These are phyloP conservation scores for Thalassiosira ordinaria DNA, from an alignment of 352 stramenopile genomes.

Conservation along the genomic window DNA sequence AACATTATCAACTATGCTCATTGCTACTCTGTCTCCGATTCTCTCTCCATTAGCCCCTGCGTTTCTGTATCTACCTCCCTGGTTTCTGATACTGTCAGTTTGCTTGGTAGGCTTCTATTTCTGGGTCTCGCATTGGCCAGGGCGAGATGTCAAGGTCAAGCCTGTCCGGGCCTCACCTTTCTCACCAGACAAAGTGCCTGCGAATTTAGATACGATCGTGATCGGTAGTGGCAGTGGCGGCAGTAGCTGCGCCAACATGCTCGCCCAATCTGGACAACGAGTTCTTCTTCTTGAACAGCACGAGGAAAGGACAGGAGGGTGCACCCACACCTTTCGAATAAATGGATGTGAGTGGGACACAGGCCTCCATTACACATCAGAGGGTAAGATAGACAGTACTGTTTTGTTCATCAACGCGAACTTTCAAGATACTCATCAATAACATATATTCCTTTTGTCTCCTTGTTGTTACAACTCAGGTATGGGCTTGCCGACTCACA, in stretches of 20 bases:
- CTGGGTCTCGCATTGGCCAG: neutral
- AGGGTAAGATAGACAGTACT: no score
- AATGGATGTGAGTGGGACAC: slow-evolving; percentile 78
- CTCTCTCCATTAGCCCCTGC: neutral
- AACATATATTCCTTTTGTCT: no score
- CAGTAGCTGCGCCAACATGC: slow-evolving; percentile 58
- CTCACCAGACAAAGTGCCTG: slow-evolving; percentile 51
- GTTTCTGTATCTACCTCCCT: neutral
- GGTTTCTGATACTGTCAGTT: neutral
- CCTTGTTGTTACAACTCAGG: no score
- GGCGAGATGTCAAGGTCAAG: neutral
- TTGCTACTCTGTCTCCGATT: neutral
- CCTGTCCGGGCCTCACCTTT: slow-evolving; percentile 27
- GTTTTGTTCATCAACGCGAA: no score
- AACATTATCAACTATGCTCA: neutral
- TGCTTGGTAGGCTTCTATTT: neutral
- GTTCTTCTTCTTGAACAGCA: slow-evolving; percentile 73
- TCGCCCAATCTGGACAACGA: slow-evolving; percentile 58
- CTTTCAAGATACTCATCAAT: no score
- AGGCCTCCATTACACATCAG: slow-evolving; percentile 77
- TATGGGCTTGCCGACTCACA: slow-evolving; percentile 49
- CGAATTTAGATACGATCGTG: slow-evolving; percentile 69
- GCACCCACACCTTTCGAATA: slow-evolving; percentile 64
- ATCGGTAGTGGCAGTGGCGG: slow-evolving; percentile 68
- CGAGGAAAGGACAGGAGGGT: slow-evolving; percentile 57